phyloP scores from a whole-genome alignment of 2,329 filamentous ascomycete species.

The Fusarium oxysporum region DNA sequence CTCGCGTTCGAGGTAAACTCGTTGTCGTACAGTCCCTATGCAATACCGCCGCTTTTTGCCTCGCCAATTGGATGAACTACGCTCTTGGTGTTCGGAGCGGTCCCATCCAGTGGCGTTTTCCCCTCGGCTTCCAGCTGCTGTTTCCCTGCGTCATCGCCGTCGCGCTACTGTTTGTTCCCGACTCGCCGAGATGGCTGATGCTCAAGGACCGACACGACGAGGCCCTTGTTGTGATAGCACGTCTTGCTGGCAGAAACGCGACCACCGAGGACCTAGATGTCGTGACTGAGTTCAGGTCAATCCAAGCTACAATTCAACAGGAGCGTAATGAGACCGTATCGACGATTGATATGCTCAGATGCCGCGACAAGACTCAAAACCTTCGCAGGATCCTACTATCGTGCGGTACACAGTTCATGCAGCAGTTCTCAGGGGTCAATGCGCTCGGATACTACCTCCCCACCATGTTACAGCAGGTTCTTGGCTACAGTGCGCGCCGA shows the following conservation, averaged over 20 bases:
- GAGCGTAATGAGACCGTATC: neutral
- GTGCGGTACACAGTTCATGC: neutral
- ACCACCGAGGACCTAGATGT: neutral
- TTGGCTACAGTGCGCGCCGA: neutral
- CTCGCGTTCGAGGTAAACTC: neutral
- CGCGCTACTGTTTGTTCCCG: neutral
- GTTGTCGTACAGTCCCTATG: neutral
- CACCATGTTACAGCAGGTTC: neutral
- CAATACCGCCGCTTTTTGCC: neutral
- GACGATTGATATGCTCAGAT: neutral
- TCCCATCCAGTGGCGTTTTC: neutral
- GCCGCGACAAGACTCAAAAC: neutral
- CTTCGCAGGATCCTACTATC: neutral
- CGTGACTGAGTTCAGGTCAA: neutral
- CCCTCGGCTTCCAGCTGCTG: neutral
- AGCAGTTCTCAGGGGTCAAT: neutral
- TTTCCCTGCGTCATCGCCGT: neutral
- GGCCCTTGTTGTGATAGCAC: neutral
- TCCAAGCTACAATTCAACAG: neutral
- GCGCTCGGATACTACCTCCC: neutral
- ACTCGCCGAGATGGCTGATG: neutral
- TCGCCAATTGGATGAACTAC: neutral
- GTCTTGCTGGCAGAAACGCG: neutral
- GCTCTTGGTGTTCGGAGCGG: neutral
- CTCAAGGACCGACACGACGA: neutral